A percentile compares a stretch with the other conserved stretches of the same genome.
phyloP scores from a whole-genome alignment of 768 basidiomycete species.

The Gymnopilus dilepis region DNA sequence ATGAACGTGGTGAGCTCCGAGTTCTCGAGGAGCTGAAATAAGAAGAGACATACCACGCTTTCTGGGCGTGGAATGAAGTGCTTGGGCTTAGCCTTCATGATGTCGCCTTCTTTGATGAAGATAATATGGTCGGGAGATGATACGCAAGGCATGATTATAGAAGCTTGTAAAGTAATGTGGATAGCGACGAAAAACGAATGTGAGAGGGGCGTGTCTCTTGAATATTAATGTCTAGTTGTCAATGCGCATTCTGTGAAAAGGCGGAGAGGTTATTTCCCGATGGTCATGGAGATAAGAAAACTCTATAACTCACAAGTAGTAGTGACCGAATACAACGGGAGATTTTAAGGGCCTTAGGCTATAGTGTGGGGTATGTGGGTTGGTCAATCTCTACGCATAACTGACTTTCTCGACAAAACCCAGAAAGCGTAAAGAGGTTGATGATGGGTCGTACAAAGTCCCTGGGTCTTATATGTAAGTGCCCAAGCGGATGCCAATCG shows the following conservation, averaged over 20 bases:
- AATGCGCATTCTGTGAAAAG: conserved; percentile 14
- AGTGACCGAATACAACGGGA: not conserved
- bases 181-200: conserved; percentile 14
- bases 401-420: conserved; percentile 6
- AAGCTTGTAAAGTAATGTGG: conserved; percentile 12
- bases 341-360: not conserved
- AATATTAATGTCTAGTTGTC: conserved; percentile 10
- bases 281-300: not conserved
- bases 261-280: not conserved
- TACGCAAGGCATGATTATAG: conserved; percentile 24
- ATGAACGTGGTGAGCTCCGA: conserved; percentile 3
- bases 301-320: conserved; percentile 11
- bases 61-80: conserved; percentile 32
- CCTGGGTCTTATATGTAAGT: conserved; percentile 16
- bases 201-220: conserved; percentile 1
- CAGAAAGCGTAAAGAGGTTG: conserved; percentile 18
- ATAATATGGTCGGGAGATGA: conserved; percentile 5
- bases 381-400: conserved; percentile 22
- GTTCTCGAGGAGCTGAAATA: not conserved
- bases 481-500: conserved; percentile 7
- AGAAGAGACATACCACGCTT: conserved; percentile 25
- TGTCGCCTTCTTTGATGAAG: conserved; percentile 28
- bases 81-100: conserved; percentile 34
- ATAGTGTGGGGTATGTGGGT: not conserved
- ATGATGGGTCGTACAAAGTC: not conserved